Percentiles rank a stretch among this genome's conserved stretches.
Evolutionary conservation across 345 rosid genomes (phyloP).

Genomic region (Brassica napus): Da-Ae NC_063436.1:29873501-29874000

Average conservation of each 20-base stretch:
- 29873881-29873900: no score
- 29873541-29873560: conserved; percentile 15
- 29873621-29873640: background rate
- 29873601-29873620: conserved; percentile 7
- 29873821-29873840: no score
- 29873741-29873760: background rate
- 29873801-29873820: background rate
- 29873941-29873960: background rate
- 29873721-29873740: background rate
- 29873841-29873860: no score
- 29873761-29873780: background rate
- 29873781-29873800: background rate
- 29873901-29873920: no score
- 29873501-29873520: conserved; percentile 34
- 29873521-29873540: conserved; percentile 7
- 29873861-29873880: no score
- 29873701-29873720: background rate
- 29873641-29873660: background rate
- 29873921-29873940: background rate
- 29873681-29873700: background rate
- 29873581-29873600: background rate
- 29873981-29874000: no score
- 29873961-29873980: no score
- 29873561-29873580: conserved; percentile 12
- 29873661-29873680: background rate